Conservation (phyloP, 2,329 filamentous ascomycete genomes). For the Alternaria novae-zelandiae region DNA sequence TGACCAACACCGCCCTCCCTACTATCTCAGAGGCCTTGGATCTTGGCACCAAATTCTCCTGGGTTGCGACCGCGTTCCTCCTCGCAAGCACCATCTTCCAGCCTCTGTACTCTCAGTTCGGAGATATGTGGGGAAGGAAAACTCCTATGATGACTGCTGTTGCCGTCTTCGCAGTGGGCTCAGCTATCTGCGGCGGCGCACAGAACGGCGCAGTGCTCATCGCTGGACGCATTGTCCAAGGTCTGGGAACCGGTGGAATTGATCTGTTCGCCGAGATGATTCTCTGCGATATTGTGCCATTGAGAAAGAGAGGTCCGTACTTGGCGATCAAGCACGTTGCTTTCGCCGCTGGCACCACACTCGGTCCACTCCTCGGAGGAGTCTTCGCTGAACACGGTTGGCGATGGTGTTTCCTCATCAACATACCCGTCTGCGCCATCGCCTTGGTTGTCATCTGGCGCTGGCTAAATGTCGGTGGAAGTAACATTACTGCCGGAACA, state of each 20-base stretch:
- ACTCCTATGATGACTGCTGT: conserved; percentile 48
- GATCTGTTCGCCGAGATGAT: conserved; percentile 57
- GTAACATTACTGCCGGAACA: conserved; percentile 15
- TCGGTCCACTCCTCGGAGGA: conserved; percentile 42
- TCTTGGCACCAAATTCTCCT: conserved; percentile 32
- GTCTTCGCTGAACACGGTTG: conserved; percentile 47
- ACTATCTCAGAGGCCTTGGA: conserved; percentile 44
- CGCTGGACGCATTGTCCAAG: conserved; percentile 62
- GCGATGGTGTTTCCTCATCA: conserved; percentile 56
- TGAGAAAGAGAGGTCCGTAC: conserved; percentile 55
- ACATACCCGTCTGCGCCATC: conserved; percentile 41
- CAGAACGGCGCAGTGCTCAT: conserved; percentile 57
- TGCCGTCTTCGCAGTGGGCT: conserved; percentile 59
- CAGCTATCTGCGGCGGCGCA: conserved; percentile 60
- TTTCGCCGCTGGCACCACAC: conserved; percentile 33
- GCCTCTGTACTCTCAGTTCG: conserved; percentile 59
- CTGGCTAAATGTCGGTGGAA: conserved; percentile 38
- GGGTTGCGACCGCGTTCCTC: conserved; percentile 37
- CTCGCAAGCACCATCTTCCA: conserved; percentile 53
- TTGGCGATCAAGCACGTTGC: conserved; percentile 35
- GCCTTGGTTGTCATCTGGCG: conserved; percentile 35
- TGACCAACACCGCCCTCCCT: conserved; percentile 52
- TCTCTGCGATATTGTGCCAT: conserved; percentile 58
- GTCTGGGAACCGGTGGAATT: conserved; percentile 57
- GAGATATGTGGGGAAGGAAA: conserved; percentile 61